Conservation (phyloP, 2,329 filamentous ascomycete species). For the Hymenoscyphus fructigenus region DNA sequence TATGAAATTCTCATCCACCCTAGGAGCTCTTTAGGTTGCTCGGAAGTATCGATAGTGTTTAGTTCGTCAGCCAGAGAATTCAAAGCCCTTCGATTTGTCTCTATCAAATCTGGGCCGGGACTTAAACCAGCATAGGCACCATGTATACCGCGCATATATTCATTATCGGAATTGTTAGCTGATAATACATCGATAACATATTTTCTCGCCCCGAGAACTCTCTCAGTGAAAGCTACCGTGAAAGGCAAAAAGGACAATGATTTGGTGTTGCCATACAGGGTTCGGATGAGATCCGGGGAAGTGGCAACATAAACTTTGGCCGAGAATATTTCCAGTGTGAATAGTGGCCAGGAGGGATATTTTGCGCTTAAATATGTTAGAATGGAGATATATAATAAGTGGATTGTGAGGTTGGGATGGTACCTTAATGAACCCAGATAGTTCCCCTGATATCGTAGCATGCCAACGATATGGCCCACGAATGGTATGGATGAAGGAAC, state of each 20-base stretch:
- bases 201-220: neutral
- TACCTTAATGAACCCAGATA: neutral
- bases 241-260: slow-evolving; percentile 7
- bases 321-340: slow-evolving; percentile 45
- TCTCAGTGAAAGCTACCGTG: neutral
- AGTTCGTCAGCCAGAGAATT: neutral
- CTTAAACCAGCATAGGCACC: neutral
- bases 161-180: neutral
- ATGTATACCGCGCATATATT: neutral
- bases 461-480: slow-evolving; percentile 20
- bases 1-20: slow-evolving; percentile 15
- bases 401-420: neutral
- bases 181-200: neutral
- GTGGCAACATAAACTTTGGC: slow-evolving; percentile 46
- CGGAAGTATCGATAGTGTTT: neutral
- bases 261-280: slow-evolving; percentile 37
- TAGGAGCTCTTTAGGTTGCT: neutral
- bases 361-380: slow-evolving; percentile 12
- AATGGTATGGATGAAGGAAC: slow-evolving; percentile 16
- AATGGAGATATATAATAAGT: slow-evolving; percentile 1
- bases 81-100: neutral
- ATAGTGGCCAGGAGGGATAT: slow-evolving; percentile 34
- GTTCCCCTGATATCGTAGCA: slow-evolving; percentile 14
- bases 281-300: slow-evolving; percentile 41
- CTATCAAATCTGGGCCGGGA: neutral